Evolutionary conservation across 768 basidiomycete species (phyloP), one percentile per base, ranked within the genome.

Genomic region (Paxillus involutus): DNA sequence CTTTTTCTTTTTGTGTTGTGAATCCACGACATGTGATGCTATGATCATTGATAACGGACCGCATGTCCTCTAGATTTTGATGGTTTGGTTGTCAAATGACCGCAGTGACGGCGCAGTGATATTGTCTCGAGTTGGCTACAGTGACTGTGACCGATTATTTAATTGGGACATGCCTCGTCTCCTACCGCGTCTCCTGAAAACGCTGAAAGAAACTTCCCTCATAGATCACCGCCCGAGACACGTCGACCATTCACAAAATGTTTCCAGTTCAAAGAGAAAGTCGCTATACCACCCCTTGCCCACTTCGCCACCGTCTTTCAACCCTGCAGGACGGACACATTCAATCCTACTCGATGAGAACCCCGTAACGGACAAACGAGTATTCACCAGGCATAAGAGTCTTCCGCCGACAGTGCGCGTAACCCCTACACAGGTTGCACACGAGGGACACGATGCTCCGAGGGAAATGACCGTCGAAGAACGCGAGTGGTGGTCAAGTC

Each of bases 301-400:
- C 58, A 69, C 42, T 12, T 12, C 76, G 12, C 14, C 30, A 19
- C 80, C 82, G 7, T 78, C 80, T 44, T 74, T 80, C 41, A 73
- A 80, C 9, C 67, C 71, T 14, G 62, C 70, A 45, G 70, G 82
- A 50, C 66, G 75, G 16, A 70, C 71, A 36, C 75, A 73, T 44
- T 91, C 90, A 8, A 81, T 92, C 52, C 70, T 93, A 21, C 75
- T 91, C 24, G 74, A 80, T 49, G 64, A 74, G 17, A 89, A 84
- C 67, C 83, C 84, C 33, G 73, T 91, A 54, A 78, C 77, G 26
- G 64, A 77, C 57, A 75, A 80, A 16, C 66, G 69, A 19, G 63
- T 67, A 33, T 89, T 83, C 71, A 63, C 59, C 14, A 75, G 71
- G 30, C 84, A 86, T 67, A 91, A 90, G 60, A 63, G 73, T 45